Evolutionary conservation across 2,329 filamentous ascomycete genomes (phyloP).

Genomic region (Monilinia aucupariae): DNA sequence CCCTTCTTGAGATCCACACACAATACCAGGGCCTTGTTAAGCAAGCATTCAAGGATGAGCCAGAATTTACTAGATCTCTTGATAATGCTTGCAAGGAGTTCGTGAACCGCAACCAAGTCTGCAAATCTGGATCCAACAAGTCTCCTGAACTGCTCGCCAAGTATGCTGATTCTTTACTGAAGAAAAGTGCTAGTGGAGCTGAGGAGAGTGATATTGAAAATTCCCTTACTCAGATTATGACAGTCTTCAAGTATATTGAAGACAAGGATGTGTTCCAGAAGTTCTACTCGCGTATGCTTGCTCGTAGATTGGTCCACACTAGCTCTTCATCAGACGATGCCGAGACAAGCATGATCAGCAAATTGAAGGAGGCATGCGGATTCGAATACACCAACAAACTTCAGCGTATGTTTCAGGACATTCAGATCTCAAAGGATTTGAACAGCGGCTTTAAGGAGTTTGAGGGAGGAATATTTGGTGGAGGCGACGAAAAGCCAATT

Average conservation of each 20-base stretch:
- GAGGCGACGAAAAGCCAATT: constrained; percentile 59
- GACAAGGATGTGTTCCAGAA: constrained; percentile 99
- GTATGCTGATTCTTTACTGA: constrained; percentile 86
- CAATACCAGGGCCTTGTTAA: constrained; percentile 90
- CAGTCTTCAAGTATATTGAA: constrained; percentile 99
- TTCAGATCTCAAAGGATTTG: constrained; percentile 97
- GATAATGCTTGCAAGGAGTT: constrained; percentile 98
- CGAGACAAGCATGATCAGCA: constrained; percentile 99
- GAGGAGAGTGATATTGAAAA: constrained; percentile 93
- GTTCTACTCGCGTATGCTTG: constrained; percentile 96
- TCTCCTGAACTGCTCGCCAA: constrained; percentile 93
- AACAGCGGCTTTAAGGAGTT: constrained; percentile 83
- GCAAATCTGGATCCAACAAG: constrained; percentile 86
- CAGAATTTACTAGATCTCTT: constrained; percentile 90
- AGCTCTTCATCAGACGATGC: constrained; percentile 96
- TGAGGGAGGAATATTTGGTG: constrained; percentile 59
- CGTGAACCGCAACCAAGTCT: constrained; percentile 95
- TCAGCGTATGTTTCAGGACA: constrained; percentile 99
- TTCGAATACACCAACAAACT: constrained; percentile 99
- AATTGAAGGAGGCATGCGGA: constrained; percentile 95
- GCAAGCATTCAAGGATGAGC: constrained; percentile 87
- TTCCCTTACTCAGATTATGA: constrained; percentile 90
- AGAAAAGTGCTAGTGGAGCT: constrained; percentile 86
- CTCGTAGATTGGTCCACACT: constrained; percentile 87
- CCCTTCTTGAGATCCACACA: constrained; percentile 86